Base-by-base conservation (phyloP, 2,329 filamentous ascomycete species). In the Colletotrichum simmondsii region DNA sequence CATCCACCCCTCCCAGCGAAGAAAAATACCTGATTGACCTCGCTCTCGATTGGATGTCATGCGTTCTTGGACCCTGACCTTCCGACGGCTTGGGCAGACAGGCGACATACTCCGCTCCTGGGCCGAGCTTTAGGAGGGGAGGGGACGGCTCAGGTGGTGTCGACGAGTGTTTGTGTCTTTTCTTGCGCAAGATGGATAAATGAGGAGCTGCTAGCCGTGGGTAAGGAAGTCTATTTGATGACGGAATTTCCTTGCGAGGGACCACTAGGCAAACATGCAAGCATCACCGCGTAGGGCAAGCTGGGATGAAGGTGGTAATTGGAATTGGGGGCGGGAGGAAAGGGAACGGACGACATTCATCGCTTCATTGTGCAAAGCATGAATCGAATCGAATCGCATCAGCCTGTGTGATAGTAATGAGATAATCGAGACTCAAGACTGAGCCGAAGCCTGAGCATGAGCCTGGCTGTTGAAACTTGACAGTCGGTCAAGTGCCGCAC, bases 51-150 rank as follows among this genome's bases (percentile, higher is more conserved):
- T 69, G 66, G 60, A 24, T 69, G n/a, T 58, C 24, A 49, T 11
- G 46, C 62, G 54, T 70, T 30, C 62, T 42, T 71, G 52, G 68
- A 71, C 68, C 68, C 68, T 62, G 35, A 56, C 57, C 64, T 71
- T 68, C 68, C 58, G 64, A 68, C 32, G 28, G 57, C 52, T 68
- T 62, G 68, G 68, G 62, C 64, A 58, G 57, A 49, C 58, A 49
- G 19, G 57, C 62, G 68, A 57, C 65, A 24, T 58, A 49, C 57
- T 53, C 49, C 64, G 57, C 61, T 24, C 54, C 67, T 12, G 35
- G 42, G 49, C 49, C 37, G n/a, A 28, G 24, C 54, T 37, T 59
- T n/a, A 22, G 19, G 30, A 22, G 30, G 57, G 24, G 57, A 37
- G 57, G 22, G 57, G 49, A n/a, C 35, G 65, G 58, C 60, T 63